Conservation (phyloP, 805 yeast genomes). For the Ogataea methanolica region DNA sequence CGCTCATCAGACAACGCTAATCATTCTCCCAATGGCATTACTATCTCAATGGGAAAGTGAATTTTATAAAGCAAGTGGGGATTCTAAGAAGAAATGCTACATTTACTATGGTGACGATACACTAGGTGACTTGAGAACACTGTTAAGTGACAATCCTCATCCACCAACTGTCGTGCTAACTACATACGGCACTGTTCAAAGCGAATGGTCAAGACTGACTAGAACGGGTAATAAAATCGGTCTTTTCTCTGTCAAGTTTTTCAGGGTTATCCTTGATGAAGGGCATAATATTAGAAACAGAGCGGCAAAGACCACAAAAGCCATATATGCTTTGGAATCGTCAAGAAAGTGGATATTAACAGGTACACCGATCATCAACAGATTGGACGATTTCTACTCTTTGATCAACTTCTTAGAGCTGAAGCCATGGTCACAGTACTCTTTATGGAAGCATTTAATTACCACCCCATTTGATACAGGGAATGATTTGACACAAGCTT, state of each 20-base stretch:
- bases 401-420: conserved; percentile 66
- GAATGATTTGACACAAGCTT: conserved; percentile 63
- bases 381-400: conserved; percentile 82
- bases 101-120: conserved; percentile 74
- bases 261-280: conserved; percentile 74
- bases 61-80: conserved; percentile 52
- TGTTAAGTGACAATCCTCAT: conserved; percentile 35
- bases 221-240: conserved; percentile 39
- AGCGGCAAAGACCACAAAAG: conserved; percentile 71
- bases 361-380: conserved; percentile 89
- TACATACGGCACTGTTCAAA: conserved; percentile 81
- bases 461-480: conserved; percentile 73
- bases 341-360: conserved; percentile 79
- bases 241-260: conserved; percentile 65
- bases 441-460: conserved; percentile 84
- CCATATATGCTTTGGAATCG: conserved; percentile 63
- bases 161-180: conserved; percentile 74
- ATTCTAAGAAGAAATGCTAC: conserved; percentile 38
- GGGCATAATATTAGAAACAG: conserved; percentile 87
- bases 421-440: conserved; percentile 87
- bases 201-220: conserved; percentile 57
- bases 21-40: conserved; percentile 87
- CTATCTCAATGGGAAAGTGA: conserved; percentile 91
- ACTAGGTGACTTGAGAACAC: conserved; percentile 42
- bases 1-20: conserved; percentile 68